Evolutionary conservation across 495 filamentous ascomycete species (phyloP).

Genomic region (Rhypophila decipiens): DNA sequence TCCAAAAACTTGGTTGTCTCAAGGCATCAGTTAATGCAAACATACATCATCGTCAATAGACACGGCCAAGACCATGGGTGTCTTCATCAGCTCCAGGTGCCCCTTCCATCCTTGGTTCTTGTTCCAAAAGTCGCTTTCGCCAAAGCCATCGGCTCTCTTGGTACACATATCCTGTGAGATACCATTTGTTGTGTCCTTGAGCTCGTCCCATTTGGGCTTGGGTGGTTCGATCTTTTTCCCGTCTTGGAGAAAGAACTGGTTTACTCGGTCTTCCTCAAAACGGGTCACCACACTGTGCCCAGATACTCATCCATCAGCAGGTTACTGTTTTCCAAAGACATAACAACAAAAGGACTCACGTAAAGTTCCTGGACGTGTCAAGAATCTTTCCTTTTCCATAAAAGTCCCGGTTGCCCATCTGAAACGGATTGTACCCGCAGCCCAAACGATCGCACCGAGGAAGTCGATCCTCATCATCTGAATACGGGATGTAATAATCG

Average conservation of each 20-base stretch:
- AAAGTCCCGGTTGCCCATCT: conserved; percentile 53
- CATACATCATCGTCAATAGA: conserved; percentile 74
- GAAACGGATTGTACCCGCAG: conserved; percentile 73
- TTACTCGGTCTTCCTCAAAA: conserved; percentile 45
- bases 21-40: no score
- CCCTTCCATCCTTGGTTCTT: conserved; percentile 50
- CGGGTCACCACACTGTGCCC: conserved; percentile 72
- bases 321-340: no score
- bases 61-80: conserved; percentile 66
- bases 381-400: conserved; percentile 54
- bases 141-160: conserved; percentile 35
- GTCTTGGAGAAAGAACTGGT: conserved; percentile 63
- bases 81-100: conserved; percentile 47
- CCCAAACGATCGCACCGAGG: conserved; percentile 62
- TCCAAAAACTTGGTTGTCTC: no score
- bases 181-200: conserved; percentile 44
- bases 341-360: no score
- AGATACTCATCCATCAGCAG: no score
- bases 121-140: conserved; percentile 52
- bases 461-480: conserved; percentile 35
- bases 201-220: conserved; percentile 43
- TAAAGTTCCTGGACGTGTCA: conserved; percentile 58
- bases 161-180: conserved; percentile 16
- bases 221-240: conserved; percentile 53
- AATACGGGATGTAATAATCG: conserved; percentile 46